These are phyloP conservation scores for Solanum corneliomulleri DNA, from an alignment of 257 asterid species.

Conservation along the genomic window DNA sequence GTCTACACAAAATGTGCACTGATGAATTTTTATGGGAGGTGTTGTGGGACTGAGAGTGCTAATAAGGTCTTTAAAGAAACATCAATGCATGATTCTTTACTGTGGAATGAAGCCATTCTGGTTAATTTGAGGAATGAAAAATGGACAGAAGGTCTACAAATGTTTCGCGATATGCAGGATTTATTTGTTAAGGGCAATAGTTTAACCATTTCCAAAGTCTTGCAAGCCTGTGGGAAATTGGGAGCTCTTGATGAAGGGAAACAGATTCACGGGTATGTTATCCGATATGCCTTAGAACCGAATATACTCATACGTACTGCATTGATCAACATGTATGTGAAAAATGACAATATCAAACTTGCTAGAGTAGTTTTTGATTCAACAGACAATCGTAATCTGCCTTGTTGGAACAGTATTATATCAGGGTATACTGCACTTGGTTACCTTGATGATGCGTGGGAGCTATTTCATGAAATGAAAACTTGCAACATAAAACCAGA, in stretches of 20 bases:
- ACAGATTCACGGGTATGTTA: conserved; percentile 49
- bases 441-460: conserved; percentile 25
- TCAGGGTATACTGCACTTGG: conserved; percentile 35
- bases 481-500: conserved; percentile 31
- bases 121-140: conserved; percentile 36
- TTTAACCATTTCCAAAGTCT: conserved; percentile 25
- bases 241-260: conserved; percentile 35
- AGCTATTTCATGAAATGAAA: conserved; percentile 31
- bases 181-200: conserved; percentile 13
- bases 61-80: conserved; percentile 26
- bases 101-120: conserved; percentile 57
- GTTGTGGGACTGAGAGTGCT: conserved; percentile 28
- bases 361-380: conserved; percentile 36
- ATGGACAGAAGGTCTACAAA: conserved; percentile 29
- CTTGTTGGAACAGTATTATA: conserved; percentile 54
- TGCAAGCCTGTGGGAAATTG: conserved; percentile 53
- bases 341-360: conserved; percentile 12
- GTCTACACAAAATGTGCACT: conserved; percentile 34
- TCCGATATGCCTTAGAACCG: conserved; percentile 30
- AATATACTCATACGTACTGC: conserved; percentile 34
- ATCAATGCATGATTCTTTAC: conserved; percentile 12
- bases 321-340: conserved; percentile 42
- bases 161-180: conserved; percentile 28
- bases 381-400: conserved; percentile 31
- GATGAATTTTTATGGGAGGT: conserved; percentile 50